phyloP scores from a whole-genome alignment of 257 asterid genomes.

The Capsicum chinense region DNA sequence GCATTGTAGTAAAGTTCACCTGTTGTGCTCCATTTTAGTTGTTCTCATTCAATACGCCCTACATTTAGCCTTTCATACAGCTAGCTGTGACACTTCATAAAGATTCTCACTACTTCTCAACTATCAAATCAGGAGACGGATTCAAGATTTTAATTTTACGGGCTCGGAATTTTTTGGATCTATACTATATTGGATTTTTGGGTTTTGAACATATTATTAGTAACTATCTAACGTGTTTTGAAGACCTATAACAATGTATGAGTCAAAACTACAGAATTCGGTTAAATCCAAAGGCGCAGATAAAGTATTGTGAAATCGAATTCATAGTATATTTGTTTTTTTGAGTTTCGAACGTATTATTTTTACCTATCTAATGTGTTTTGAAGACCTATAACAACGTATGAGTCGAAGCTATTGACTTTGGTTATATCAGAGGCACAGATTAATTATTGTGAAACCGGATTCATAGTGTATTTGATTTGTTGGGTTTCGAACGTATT shows the following conservation, averaged over 20 bases:
- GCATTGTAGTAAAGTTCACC: constrained; percentile 8
- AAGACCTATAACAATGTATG: too few species aligned
- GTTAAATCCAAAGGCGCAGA: too few species aligned
- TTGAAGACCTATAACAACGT: neutral
- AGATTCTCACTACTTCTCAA: neutral
- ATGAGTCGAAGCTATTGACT: neutral
- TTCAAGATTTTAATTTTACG: neutral
- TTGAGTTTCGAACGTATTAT: neutral
- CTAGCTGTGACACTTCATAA: constrained; percentile 23
- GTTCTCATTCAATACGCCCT: constrained; percentile 17
- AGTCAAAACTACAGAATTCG: too few species aligned
- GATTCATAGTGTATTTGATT: too few species aligned
- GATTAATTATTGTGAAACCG: too few species aligned
- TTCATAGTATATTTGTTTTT: neutral
- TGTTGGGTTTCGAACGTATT: neutral
- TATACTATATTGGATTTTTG: too few species aligned
- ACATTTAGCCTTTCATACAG: constrained; percentile 23
- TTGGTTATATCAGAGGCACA: too few species aligned
- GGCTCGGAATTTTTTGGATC: neutral
- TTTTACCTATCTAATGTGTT: neutral
- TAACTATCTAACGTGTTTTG: too few species aligned
- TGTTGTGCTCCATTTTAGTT: neutral
- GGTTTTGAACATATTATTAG: too few species aligned
- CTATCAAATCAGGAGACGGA: fast-evolving
- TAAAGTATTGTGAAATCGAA: too few species aligned